These are phyloP conservation scores for Arabidopsis hybrid DNA, from an alignment of 441 rosid species.

Conservation along the genomic window DNA sequence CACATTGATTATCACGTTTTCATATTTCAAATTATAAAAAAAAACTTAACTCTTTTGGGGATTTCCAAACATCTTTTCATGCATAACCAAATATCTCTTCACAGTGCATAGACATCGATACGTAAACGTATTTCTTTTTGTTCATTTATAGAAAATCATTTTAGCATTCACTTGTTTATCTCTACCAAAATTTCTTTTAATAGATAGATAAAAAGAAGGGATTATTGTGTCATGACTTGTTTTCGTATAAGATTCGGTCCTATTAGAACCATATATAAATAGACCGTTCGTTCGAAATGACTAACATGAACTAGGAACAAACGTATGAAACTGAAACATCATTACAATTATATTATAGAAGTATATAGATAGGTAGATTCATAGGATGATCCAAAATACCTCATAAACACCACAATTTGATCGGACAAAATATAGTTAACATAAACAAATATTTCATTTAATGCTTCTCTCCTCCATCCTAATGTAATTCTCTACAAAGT, in stretches of 20 bases:
- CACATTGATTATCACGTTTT: too few species aligned
- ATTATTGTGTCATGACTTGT: not conserved
- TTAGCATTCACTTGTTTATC: not conserved
- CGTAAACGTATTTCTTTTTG: not conserved
- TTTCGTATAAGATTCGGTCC: not conserved
- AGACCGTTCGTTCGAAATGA: not conserved
- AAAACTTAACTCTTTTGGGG: too few species aligned
- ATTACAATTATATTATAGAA: too few species aligned
- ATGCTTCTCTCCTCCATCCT: not conserved
- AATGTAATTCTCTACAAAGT: not conserved
- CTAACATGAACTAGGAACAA: not conserved
- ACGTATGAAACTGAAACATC: conserved; percentile 13
- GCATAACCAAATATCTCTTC: too few species aligned
- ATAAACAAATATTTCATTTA: not conserved
- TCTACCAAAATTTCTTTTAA: too few species aligned
- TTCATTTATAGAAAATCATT: not conserved
- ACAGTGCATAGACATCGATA: not conserved
- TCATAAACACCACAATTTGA: not conserved
- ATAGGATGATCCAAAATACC: not conserved
- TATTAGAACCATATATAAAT: not conserved
- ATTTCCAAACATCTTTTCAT: too few species aligned
- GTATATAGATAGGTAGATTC: too few species aligned
- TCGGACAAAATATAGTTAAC: not conserved
- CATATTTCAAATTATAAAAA: too few species aligned
- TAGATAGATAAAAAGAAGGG: too few species aligned